phyloP scores from a whole-genome alignment of 768 basidiomycete genomes.

The Tricholoma matsutake region DNA sequence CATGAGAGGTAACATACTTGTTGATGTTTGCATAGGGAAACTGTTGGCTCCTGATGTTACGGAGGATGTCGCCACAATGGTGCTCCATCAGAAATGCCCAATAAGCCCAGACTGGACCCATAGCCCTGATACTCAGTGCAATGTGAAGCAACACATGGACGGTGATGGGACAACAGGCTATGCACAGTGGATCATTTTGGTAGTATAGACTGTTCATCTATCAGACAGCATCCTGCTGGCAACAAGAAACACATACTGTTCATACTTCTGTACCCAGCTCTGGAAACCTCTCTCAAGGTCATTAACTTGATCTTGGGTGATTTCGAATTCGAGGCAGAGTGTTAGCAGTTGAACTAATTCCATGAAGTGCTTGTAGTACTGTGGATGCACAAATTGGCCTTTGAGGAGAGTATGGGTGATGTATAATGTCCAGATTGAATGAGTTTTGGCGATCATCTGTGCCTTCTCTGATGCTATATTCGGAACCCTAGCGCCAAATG shows the following conservation, averaged over 20 bases:
- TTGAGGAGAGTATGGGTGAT: too few relatives aligned
- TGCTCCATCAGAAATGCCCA: constrained; percentile 38
- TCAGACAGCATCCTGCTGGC: neutral
- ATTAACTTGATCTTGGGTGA: constrained; percentile 14
- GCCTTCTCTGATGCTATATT: neutral
- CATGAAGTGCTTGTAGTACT: constrained; percentile 30
- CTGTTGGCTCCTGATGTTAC: constrained; percentile 23
- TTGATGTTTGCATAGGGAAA: constrained; percentile 32
- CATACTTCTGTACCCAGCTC: constrained; percentile 36
- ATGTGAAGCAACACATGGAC: neutral
- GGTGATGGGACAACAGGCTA: constrained; percentile 14
- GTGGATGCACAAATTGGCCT: neutral
- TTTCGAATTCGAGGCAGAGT: constrained; percentile 27
- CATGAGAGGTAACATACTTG: constrained; percentile 21
- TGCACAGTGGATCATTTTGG: constrained; percentile 26
- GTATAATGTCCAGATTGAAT: too few relatives aligned
- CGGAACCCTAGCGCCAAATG: neutral
- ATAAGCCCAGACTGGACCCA: too few relatives aligned
- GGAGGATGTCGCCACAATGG: constrained; percentile 31
- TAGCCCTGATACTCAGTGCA: neutral
- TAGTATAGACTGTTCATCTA: constrained; percentile 27
- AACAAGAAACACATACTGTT: constrained; percentile 28
- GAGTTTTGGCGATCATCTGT: too few relatives aligned
- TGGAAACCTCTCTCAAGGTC: constrained; percentile 24
- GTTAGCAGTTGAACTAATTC: constrained; percentile 1